Percentiles rank a stretch among this genome's conserved stretches.
Evolutionary conservation across 2,329 filamentous ascomycete species (phyloP).

Genomic region (Penicillium sp.): DNA sequence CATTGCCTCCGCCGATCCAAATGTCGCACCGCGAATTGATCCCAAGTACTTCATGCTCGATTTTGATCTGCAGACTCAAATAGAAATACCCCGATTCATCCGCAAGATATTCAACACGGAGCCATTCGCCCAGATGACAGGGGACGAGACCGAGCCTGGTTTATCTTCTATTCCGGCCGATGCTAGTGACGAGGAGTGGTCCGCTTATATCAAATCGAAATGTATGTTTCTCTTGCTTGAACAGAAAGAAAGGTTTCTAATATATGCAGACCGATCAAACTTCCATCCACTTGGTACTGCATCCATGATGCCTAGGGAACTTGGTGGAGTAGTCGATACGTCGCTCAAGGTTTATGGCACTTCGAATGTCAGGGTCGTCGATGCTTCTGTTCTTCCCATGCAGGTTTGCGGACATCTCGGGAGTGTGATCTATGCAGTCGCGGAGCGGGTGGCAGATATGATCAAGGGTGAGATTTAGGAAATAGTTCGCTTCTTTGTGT

Average conservation of each 20-base stretch:
- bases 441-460: conserved; percentile 28
- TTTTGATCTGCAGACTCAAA: conserved; percentile 22
- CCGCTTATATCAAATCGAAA: conserved; percentile 20
- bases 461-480: conserved; percentile 20
- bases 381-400: conserved; percentile 30
- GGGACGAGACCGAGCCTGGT: conserved; percentile 19
- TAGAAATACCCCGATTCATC: conserved; percentile 21
- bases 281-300: conserved; percentile 29
- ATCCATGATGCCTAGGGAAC: conserved; percentile 30
- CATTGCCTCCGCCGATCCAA: conserved; percentile 25
- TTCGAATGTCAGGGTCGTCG: conserved; percentile 29
- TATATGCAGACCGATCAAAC: conserved; percentile 23
- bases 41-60: conserved; percentile 30
- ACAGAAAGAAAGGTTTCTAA: too few species aligned
- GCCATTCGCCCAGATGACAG: conserved; percentile 14
- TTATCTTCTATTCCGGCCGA: conserved; percentile 14
- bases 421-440: conserved; percentile 28
- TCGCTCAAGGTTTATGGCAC: conserved; percentile 32
- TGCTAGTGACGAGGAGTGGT: conserved; percentile 22
- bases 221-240: too few species aligned
- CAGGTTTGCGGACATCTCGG: conserved; percentile 25
- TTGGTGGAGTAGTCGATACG: conserved; percentile 32
- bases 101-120: conserved; percentile 18
- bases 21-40: conserved; percentile 21
- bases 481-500: too few species aligned